A percentile compares a stretch with the other conserved stretches of the same genome.
Conservation (phyloP, 164 flowering plant genomes). For the Vitis cinerea region DNA sequence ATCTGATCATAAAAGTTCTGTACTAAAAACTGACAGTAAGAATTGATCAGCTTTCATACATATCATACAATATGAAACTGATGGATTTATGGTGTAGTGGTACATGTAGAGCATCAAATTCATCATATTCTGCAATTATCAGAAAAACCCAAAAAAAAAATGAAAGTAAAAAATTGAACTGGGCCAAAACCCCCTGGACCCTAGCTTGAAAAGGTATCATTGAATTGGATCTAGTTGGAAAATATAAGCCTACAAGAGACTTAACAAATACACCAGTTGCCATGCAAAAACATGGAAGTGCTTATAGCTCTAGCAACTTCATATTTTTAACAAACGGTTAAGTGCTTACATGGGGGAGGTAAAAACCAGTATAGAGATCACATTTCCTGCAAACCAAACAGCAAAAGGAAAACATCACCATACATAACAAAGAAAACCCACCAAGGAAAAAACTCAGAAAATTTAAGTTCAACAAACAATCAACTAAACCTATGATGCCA, state of each 20-base stretch:
- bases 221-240: not conserved
- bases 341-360: slow-evolving; percentile 71
- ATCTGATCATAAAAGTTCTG: no score
- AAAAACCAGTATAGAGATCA: slow-evolving; percentile 64
- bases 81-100: no score
- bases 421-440: not conserved
- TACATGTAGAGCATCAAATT: no score
- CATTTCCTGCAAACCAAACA: slow-evolving; percentile 46
- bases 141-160: slow-evolving; percentile 9
- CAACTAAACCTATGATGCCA: slow-evolving; percentile 54
- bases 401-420: not conserved
- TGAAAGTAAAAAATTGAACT: not conserved
- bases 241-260: not conserved
- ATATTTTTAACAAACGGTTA: not conserved
- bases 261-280: not conserved
- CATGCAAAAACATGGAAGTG: no score
- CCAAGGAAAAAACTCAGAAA: not conserved
- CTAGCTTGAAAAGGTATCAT: no score
- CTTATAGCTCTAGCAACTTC: no score
- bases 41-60: no score
- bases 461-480: not conserved
- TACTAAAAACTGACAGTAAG: no score
- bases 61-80: no score
- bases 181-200: not conserved
- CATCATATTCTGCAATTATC: slow-evolving; percentile 9